Conservation (phyloP, 345 rosid species). For the Melastoma malabathricum region DNA sequence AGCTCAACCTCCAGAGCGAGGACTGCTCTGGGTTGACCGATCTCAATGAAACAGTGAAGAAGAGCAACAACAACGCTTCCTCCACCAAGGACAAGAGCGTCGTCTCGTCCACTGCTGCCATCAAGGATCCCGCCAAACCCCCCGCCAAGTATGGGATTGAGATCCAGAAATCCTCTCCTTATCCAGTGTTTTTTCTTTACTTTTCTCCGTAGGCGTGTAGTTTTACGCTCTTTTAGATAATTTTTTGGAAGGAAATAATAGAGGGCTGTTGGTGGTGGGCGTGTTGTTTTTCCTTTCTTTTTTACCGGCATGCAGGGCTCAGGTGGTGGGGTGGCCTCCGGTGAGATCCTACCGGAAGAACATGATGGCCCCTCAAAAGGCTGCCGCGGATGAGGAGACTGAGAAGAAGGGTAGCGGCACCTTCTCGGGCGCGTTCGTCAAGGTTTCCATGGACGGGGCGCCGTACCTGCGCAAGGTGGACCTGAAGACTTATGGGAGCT, state of each 20-base stretch:
- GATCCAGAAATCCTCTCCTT: not conserved
- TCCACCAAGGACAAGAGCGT: conserved; percentile 23
- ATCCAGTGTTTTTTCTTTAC: not conserved
- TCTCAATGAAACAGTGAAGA: conserved; percentile 8
- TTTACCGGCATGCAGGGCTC: conserved; percentile 31
- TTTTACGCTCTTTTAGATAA: no score
- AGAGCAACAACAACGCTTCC: not conserved
- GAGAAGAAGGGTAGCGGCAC: conserved; percentile 18
- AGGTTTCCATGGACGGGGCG: conserved; percentile 98
- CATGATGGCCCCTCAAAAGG: conserved; percentile 62
- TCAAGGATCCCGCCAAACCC: conserved; percentile 51
- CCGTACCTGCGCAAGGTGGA: conserved; percentile 93
- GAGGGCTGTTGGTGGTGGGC: no score
- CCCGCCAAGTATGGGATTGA: conserved; percentile 41
- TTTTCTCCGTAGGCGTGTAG: not conserved
- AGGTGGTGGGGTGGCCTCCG: conserved; percentile 98
- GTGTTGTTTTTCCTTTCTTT: no score
- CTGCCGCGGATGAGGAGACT: conserved; percentile 13
- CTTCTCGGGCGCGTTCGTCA: conserved; percentile 52
- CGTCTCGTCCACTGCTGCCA: conserved; percentile 12
- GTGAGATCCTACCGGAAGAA: conserved; percentile 87
- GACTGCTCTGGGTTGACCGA: conserved; percentile 28
- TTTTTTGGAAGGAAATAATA: no score
- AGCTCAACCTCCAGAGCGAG: conserved; percentile 45
- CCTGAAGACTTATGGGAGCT: conserved; percentile 81